A percentile compares a stretch with the other conserved stretches of the same genome.
Conservation (phyloP, 352 stramenopile species). For the Paralagenidium karlingii region DNA sequence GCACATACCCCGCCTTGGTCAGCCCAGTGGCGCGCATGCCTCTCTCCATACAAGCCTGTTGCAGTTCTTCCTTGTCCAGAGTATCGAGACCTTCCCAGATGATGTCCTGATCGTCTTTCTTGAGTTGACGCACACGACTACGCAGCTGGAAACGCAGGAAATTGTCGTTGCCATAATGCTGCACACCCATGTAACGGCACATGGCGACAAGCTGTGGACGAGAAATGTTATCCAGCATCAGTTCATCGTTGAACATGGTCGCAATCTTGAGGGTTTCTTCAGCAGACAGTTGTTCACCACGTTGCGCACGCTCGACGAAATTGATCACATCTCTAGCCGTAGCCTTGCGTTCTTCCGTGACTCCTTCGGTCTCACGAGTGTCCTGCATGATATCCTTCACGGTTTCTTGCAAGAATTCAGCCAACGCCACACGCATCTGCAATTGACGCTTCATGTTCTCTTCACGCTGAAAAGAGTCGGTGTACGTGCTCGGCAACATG, state of each 20-base stretch:
- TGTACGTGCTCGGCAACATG: slow-evolving; percentile 98
- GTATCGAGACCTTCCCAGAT: slow-evolving; percentile 97
- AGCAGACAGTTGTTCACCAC: slow-evolving; percentile 54
- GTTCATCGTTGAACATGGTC: slow-evolving; percentile 94
- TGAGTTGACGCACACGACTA: slow-evolving; percentile 87
- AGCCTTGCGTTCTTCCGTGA: slow-evolving; percentile 62
- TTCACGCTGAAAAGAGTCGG: slow-evolving; percentile 91
- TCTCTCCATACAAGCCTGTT: slow-evolving; percentile 93
- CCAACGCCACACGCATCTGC: slow-evolving; percentile 91
- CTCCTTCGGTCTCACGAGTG: slow-evolving; percentile 61
- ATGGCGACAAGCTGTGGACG: slow-evolving; percentile 94
- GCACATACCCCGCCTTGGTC: slow-evolving; percentile 92
- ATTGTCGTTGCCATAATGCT: slow-evolving; percentile 94
- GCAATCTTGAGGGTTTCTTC: slow-evolving; percentile 85
- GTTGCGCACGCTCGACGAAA: slow-evolving; percentile 73
- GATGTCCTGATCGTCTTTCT: slow-evolving; percentile 98
- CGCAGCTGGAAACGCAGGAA: slow-evolving; percentile 94
- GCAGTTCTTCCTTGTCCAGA: slow-evolving; percentile 96
- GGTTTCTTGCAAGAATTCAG: slow-evolving; percentile 96
- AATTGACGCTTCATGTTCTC: slow-evolving; percentile 98
- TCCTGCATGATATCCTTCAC: slow-evolving; percentile 85
- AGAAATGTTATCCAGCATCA: slow-evolving; percentile 97
- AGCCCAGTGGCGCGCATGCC: slow-evolving; percentile 95
- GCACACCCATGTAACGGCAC: slow-evolving; percentile 96
- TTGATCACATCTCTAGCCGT: slow-evolving; percentile 74